Percentiles rank a stretch among this genome's conserved stretches.
phyloP scores from a whole-genome alignment of 148 eudicot genomes.

The Fallopia convolvulus region DNA sequence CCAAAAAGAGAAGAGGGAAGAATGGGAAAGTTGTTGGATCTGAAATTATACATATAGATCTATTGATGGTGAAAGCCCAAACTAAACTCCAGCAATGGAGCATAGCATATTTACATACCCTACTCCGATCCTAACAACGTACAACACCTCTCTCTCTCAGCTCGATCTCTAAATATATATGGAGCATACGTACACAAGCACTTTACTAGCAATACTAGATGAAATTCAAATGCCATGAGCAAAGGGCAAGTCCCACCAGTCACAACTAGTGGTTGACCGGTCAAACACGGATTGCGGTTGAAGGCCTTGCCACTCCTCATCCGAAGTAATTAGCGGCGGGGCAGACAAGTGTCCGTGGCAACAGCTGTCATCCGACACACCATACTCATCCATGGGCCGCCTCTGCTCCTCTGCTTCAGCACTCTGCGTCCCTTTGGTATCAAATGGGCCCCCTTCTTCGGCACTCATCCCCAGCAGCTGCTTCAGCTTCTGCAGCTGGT shows the following conservation, averaged over 20 bases:
- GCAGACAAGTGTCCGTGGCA: background rate
- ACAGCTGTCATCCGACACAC: background rate
- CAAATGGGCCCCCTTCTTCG: background rate
- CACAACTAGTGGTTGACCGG: slow-evolving; percentile 11
- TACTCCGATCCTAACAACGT: background rate
- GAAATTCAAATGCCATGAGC: slow-evolving; percentile 19
- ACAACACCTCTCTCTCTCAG: too few species aligned
- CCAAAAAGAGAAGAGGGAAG: too few species aligned
- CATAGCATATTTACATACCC: background rate
- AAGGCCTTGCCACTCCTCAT: slow-evolving; percentile 26
- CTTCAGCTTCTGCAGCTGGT: slow-evolving; percentile 47
- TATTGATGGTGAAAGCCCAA: background rate
- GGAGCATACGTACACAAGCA: too few species aligned
- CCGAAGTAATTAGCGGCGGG: slow-evolving; percentile 15
- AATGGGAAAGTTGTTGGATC: too few species aligned
- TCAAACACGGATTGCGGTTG: slow-evolving; percentile 13
- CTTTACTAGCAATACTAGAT: too few species aligned
- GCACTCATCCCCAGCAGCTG: slow-evolving; percentile 15
- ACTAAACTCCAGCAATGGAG: background rate
- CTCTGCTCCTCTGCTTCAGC: background rate
- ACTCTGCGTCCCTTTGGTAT: background rate
- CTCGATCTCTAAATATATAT: too few species aligned
- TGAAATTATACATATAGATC: too few species aligned
- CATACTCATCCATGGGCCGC: background rate
- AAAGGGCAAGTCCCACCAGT: slow-evolving; percentile 36